Evolutionary conservation across 805 yeast species (phyloP), one percentile per base, ranked within the genome.

Genomic region (Myxozyma monticola): DNA sequence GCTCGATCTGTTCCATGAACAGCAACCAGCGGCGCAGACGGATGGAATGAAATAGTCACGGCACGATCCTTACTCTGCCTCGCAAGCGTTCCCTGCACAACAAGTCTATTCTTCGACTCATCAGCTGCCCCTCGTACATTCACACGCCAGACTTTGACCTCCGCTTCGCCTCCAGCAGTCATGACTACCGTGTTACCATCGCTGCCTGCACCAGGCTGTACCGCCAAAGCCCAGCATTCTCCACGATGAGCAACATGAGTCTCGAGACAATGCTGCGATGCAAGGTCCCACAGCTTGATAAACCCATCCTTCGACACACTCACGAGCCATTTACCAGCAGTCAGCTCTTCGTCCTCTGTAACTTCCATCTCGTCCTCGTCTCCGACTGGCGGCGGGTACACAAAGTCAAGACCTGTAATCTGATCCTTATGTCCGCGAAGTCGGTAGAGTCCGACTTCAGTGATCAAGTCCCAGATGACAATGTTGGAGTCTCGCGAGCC

Each of bases 391-490:
- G 62, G 45, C 18, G 65, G 68, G 26, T 72, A 64, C 31, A 81
- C 60, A 43, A 84, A 77, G 55, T 74, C 68, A 35, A 88, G 60
- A 0, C 95, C 95, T 1, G 96, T 90, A 59, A 93, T 84, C 59
- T 83, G 86, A 59, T 88, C 91, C 65, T 85, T 84, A 67, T 93
- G 99, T 4, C 97, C 89, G 65, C 86, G 80, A 53, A 93, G 75
- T 62, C 91, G 84, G 71, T 79, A 86, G 29, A 91, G 69, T 10
- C 99, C 99, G 24, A 79, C 81, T 72, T 93, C 99, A 8, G 88
- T 85, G 14, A 93, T 90, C 48, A 93, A 77, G 71, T 93, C 99
- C 99, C 99, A 93, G 59, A 89, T 75, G 55, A 93, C 84, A 29
- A 91, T 80, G 47, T 79, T 74, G 3, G 96, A 78, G 68, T 93